These are phyloP conservation scores for Corinectria fuckeliana DNA, from an alignment of 2,329 filamentous ascomycete genomes.

Conservation along the genomic window DNA sequence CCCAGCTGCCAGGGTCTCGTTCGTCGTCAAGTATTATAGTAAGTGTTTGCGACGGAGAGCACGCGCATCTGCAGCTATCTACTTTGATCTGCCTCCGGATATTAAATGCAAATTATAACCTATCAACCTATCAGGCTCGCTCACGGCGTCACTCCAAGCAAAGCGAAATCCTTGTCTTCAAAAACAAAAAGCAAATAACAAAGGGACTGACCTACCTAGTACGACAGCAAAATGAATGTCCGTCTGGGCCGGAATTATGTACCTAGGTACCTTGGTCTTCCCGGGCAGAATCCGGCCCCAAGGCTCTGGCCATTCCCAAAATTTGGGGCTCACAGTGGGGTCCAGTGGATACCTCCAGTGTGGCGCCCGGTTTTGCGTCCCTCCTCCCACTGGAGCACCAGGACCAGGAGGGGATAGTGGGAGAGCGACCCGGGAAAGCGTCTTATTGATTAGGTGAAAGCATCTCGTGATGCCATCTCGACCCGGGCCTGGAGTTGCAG, in stretches of 20 bases:
- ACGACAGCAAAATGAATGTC: too few relatives aligned
- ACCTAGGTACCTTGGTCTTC: not conserved
- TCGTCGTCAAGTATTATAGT: conserved; percentile 2
- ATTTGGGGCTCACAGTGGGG: conserved; percentile 10
- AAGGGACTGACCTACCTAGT: too few relatives aligned
- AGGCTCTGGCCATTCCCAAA: conserved; percentile 3
- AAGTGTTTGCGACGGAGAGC: not conserved
- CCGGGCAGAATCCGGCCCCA: conserved; percentile 12
- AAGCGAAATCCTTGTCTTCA: not conserved
- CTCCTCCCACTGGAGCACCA: not conserved
- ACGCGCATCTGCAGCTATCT: not conserved
- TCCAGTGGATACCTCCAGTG: not conserved
- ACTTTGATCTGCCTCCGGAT: not conserved
- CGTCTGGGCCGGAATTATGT: not conserved
- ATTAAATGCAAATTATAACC: not conserved
- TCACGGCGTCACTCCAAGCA: not conserved
- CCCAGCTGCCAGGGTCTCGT: not conserved
- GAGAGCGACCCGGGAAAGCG: conserved; percentile 2
- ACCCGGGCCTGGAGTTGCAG: not conserved
- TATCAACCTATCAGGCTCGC: not conserved
- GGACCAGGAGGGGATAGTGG: not conserved
- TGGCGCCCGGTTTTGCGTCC: not conserved
- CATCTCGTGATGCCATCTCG: conserved; percentile 37
- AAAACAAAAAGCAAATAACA: not conserved
- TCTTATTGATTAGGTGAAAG: conserved; percentile 33